phyloP scores from a whole-genome alignment of 352 stramenopile species.

The Bremia lactucae region DNA sequence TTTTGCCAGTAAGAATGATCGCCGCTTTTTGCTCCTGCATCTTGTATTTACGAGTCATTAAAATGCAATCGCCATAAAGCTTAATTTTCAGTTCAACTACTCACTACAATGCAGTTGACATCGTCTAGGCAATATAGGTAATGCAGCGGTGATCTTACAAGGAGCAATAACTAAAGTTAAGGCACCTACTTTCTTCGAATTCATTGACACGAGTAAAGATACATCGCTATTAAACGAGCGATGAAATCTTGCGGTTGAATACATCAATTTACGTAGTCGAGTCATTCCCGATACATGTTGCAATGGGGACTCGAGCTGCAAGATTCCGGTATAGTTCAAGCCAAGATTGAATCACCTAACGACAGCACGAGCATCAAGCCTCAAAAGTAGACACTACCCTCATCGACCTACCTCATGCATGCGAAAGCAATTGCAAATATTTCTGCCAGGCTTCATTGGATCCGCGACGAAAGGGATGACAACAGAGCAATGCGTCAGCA shows the following conservation, averaged over 20 bases:
- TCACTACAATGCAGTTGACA: conserved; percentile 12
- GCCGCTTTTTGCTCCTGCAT: conserved; percentile 5
- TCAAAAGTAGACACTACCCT: not conserved
- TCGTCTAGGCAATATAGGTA: conserved; percentile 2
- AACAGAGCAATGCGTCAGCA: conserved; percentile 21
- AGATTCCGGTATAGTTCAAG: conserved; percentile 33
- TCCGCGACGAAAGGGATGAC: conserved; percentile 63
- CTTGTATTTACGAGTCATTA: conserved; percentile 16
- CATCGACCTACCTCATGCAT: conserved; percentile 50
- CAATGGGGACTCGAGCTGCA: conserved; percentile 16
- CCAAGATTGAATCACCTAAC: conserved; percentile 36
- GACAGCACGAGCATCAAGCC: conserved; percentile 1
- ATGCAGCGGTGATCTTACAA: conserved; percentile 12
- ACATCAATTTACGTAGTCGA: conserved; percentile 8
- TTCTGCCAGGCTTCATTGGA: conserved; percentile 52
- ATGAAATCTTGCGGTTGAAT: not conserved
- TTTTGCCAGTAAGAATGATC: conserved; percentile 6
- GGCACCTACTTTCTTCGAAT: not conserved
- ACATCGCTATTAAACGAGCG: too few relatives aligned
- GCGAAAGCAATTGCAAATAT: conserved; percentile 73
- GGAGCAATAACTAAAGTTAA: conserved; percentile 6
- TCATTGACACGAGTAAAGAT: conserved; percentile 1
- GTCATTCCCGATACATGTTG: conserved; percentile 11
- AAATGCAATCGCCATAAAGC: conserved; percentile 14
- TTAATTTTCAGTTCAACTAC: conserved; percentile 5